These are phyloP conservation scores for Suhomyces sp. DNA, from an alignment of 805 yeast species.

Conservation along the genomic window DNA sequence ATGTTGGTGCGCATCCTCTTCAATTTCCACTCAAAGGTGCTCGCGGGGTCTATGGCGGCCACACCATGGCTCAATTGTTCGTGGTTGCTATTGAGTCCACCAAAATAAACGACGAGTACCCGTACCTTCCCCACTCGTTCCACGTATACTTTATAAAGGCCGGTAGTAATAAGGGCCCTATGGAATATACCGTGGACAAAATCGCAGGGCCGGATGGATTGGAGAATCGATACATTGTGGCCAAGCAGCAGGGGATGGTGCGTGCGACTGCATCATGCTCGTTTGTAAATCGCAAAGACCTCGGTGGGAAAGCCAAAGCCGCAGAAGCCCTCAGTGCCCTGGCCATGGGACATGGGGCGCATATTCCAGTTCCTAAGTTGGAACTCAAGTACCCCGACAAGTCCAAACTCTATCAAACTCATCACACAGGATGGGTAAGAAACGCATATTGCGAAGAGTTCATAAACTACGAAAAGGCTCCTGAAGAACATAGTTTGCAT, in stretches of 20 bases:
- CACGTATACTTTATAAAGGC: constrained; percentile 62
- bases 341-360: neutral
- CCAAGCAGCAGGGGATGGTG: constrained; percentile 50
- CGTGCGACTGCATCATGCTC: constrained; percentile 53
- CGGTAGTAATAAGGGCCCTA: constrained; percentile 45
- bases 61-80: constrained; percentile 62
- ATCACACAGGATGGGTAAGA: constrained; percentile 37
- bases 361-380: neutral
- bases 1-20: constrained; percentile 33
- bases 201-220: constrained; percentile 53
- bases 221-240: constrained; percentile 51
- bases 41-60: constrained; percentile 71
- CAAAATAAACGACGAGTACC: constrained; percentile 10
- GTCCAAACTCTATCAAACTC: constrained; percentile 19
- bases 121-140: constrained; percentile 51
- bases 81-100: constrained; percentile 55
- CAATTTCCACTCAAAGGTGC: constrained; percentile 44
- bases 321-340: neutral
- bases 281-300: constrained; percentile 17
- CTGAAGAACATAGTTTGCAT: constrained; percentile 28
- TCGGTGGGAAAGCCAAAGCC: neutral
- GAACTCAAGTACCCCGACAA: constrained; percentile 27
- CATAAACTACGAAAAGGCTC: constrained; percentile 27
- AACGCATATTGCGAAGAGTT: constrained; percentile 40
- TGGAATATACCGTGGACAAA: constrained; percentile 52